Evolutionary conservation across 2,329 filamentous ascomycete species (phyloP), one percentile per base, ranked within the genome.

Genomic region (Mycosphaerelloides madeirae): DNA sequence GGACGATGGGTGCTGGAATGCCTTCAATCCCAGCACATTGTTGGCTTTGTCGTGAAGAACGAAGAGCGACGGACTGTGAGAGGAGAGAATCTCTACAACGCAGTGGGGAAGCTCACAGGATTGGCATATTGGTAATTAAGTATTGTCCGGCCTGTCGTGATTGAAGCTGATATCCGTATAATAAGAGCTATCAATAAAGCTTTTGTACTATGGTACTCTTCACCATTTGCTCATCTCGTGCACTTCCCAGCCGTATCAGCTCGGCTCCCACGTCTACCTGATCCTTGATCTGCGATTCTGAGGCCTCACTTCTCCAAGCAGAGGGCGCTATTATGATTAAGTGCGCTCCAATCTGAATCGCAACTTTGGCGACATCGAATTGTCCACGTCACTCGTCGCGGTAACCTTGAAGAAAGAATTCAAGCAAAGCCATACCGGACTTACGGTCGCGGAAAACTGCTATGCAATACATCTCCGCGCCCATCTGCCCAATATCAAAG

Each of bases 401-500:
- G 35, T 54, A 52, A 6, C 37, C 31, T 3, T 15, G 14, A 3
- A 52, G 29, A 20, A 49, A 54, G 11, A 28, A 33, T 3, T 38
- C 20, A 5, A 54, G 32, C 20, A 49, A 31, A 3, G 44, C 36
- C 29, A 25, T 20, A 1, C 49, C 49, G 6, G 22, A 20, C 14
- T 41, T 31, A 4, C 6, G 11, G 18, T 41, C 35, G 2, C 49
- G 40, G 34, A 52, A 54, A 2, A 22, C 37, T 12, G 52, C 44
- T 3, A 54, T 34, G 33, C 46, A 52, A 3, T 50, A 46, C 44
- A 52, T 46, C 33, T 54, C 52, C 13, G 49, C 52, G 4, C 42
- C 49, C 51, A 52, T 54, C 20, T 54, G 52, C 2, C 50, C 49
- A 12, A 55, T 19, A 36, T 55, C 52, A 15, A 49, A 55, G 2